Base-by-base conservation (phyloP, 371 early-diverging fungal genomes). In the Thermomucor indicae-seudaticae region DNA sequence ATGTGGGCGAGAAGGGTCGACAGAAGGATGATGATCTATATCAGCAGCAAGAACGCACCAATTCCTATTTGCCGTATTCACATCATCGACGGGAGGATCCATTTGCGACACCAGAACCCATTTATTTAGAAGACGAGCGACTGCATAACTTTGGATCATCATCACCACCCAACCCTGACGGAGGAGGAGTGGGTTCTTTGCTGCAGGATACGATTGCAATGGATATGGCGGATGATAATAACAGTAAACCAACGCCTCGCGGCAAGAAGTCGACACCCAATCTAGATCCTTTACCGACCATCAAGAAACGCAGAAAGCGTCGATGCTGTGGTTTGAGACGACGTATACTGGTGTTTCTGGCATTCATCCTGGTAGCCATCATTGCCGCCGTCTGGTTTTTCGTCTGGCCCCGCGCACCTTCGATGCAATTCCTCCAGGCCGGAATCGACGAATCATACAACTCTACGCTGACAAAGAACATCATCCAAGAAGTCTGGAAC, bases 51-150 rank as follows among this genome's bases (percentile, higher is more conserved):
- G 49, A 61, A 28, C 51, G 70, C 48, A 62, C 71, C 35, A 66
- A 69, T 45, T 68, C 75, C 4, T 71, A 70, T 47, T 41, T 75
- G 19, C 75, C 75, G 6, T 71, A 75, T 32, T 70, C 75, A 23
- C 58, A 75, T 46, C 68, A 75, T 44, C 53, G 44, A 27, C 55
- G 56, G 39, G 55, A 58, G 23, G 42, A 47, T 22, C 65, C 65
- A 1, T 56, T 57, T 32, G 53, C 51, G 22, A 51, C 60, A 0
- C 47, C 48, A 12, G 69, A 70, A 24, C 66, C 74, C 14, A 53
- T 70, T 16, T 62, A 62, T 47, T 41, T 71, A 17, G 67, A 71
- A 23, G 65, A 67, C 34, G 74, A 70, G 6, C 40, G 56, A 7
- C 25, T 72, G 41, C 64, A 62, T 2, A 72, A 67, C 22, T 64